phyloP scores from a whole-genome alignment of 371 early-diverging fungal species.

The Mucor racemosus region DNA sequence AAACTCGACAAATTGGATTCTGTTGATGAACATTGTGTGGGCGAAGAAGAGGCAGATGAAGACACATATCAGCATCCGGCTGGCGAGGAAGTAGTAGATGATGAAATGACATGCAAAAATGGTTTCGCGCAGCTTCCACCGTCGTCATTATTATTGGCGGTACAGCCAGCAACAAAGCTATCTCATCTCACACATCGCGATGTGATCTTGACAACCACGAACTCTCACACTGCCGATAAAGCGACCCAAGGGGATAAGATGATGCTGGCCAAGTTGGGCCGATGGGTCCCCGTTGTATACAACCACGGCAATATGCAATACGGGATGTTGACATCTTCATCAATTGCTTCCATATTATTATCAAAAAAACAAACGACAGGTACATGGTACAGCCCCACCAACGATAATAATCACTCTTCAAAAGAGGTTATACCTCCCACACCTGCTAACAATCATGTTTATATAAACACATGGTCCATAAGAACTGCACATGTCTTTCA shows the following conservation, averaged over 20 bases:
- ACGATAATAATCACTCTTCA: slow-evolving; percentile 16
- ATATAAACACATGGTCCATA: too few species aligned
- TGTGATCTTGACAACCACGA: slow-evolving; percentile 11
- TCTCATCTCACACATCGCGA: slow-evolving; percentile 14
- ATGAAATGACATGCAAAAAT: slow-evolving; percentile 2
- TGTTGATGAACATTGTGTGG: slow-evolving; percentile 21
- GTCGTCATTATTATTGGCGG: too few species aligned
- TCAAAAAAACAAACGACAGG: slow-evolving; percentile 17
- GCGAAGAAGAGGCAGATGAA: slow-evolving; percentile 23
- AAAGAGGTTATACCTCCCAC: slow-evolving; percentile 11
- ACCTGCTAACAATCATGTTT: too few species aligned
- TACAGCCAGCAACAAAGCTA: too few species aligned
- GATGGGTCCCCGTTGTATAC: slow-evolving; percentile 17
- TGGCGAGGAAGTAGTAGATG: slow-evolving; percentile 5
- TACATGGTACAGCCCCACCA: slow-evolving; percentile 14
- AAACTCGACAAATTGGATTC: slow-evolving; percentile 14
- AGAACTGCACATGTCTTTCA: too few species aligned
- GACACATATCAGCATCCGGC: slow-evolving; percentile 17
- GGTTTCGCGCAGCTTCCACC: slow-evolving; percentile 3
- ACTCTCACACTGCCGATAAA: slow-evolving; percentile 15
- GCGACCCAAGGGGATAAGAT: too few species aligned
- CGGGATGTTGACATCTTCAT: slow-evolving; percentile 17
- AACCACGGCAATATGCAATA: slow-evolving; percentile 12
- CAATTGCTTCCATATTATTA: slow-evolving; percentile 20
- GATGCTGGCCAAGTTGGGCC: too few species aligned